phyloP scores from a whole-genome alignment of 352 stramenopile species.

The Globisporangium viniferum region DNA sequence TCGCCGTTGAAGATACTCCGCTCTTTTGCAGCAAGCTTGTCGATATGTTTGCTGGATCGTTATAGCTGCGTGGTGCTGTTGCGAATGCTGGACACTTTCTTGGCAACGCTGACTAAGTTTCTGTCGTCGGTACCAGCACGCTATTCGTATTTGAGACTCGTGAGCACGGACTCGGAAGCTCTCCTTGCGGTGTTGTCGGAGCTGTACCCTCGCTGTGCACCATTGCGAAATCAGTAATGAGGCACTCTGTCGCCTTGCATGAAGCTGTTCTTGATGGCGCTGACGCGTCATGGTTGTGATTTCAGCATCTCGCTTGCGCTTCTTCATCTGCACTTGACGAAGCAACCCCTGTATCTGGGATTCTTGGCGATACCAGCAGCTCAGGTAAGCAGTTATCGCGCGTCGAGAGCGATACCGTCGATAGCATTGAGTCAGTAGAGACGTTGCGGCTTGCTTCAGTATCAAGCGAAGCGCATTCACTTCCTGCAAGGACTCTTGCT shows the following conservation, averaged over 20 bases:
- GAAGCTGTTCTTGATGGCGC: neutral
- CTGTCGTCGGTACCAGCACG: constrained; percentile 1
- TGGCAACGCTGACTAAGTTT: neutral
- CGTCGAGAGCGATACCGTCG: constrained; percentile 10
- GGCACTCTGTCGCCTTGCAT: neutral
- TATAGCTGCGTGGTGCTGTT: neutral
- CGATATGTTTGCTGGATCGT: constrained; percentile 1
- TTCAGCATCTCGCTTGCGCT: neutral
- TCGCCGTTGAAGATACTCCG: neutral
- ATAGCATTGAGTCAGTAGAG: constrained; percentile 2
- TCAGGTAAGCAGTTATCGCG: constrained; percentile 21
- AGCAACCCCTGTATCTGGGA: constrained; percentile 13
- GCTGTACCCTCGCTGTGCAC: neutral
- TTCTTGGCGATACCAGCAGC: constrained; percentile 14
- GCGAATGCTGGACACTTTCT: neutral
- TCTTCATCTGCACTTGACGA: neutral
- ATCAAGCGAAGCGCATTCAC: constrained; percentile 11
- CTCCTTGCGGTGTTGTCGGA: neutral
- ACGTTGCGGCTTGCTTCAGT: constrained; percentile 4
- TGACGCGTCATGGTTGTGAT: neutral
- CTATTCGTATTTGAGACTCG: neutral
- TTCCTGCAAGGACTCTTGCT: constrained; percentile 14
- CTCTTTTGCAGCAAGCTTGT: neutral
- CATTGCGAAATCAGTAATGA: neutral
- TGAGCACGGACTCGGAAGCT: neutral